Evolutionary conservation across 2,329 filamentous ascomycete genomes (phyloP), one percentile per base, ranked within the genome.

Genomic region (Diplodia mutila): DNA sequence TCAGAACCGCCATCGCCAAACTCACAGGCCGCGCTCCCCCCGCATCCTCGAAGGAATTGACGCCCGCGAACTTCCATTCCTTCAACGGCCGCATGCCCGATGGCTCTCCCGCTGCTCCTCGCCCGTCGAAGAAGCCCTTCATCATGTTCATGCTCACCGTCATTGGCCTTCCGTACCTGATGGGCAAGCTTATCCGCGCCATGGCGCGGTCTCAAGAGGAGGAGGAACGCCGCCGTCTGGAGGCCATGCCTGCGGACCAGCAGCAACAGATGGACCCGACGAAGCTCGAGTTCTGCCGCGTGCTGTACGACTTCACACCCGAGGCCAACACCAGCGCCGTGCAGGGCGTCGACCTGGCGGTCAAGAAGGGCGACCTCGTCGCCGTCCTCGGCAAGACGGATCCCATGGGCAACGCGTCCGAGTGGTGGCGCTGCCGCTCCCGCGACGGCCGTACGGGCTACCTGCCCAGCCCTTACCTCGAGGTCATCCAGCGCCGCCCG

Each of bases 391-490:
- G 90, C 82, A 97, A 97, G 82, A 91, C 89, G 21, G 95, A 99
- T 74, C 95, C 95, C 0, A 87, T 94, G 75, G 95, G 95, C 52
- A 93, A 95, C 73, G 88, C 93, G 4, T 95, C 91, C 64, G 94
- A 99, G 76, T 99, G 95, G 95, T 99, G 95, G 95, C 89, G 91
- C 71, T 99, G 96, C 80, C 87, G 95, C 66, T 91, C 94, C 16
- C 87, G 95, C 69, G 93, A 98, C 76, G 94, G 93, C 54, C 87
- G 93, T 29, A 90, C 97, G 73, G 95, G 95, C 8, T 99, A 98
- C 76, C 85, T 99, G 6, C 95, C 96, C 2, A 89, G 90, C 1
- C 94, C 93, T 1, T 99, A 97, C 75, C 86, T 99, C 32, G 93
- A 97, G 80, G 86, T 85, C 0, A 89, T 95, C 59, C 86, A 90